Evolutionary conservation across 2,329 filamentous ascomycete genomes (phyloP).

Genomic region (Exserohilum rostratum): DNA sequence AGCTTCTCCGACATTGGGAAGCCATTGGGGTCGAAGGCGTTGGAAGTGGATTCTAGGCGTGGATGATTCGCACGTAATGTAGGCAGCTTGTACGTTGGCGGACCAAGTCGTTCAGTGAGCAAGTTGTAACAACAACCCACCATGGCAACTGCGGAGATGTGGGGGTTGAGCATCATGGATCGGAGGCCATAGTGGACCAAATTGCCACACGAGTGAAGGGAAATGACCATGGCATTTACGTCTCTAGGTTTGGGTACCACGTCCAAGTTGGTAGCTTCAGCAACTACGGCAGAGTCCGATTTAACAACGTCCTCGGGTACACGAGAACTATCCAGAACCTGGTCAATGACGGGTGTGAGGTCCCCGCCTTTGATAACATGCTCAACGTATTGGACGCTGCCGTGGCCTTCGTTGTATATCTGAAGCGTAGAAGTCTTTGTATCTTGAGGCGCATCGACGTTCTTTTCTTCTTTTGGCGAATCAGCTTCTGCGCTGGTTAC

Average conservation of each 20-base stretch:
- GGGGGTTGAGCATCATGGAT: constrained; percentile 81
- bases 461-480: neutral
- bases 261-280: constrained; percentile 34
- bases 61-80: constrained; percentile 75
- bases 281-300: constrained; percentile 23
- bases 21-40: constrained; percentile 82
- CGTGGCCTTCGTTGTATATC: constrained; percentile 64
- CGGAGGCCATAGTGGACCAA: constrained; percentile 93
- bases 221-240: constrained; percentile 78
- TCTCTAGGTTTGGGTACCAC: constrained; percentile 38
- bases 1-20: constrained; percentile 88
- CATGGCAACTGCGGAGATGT: constrained; percentile 88
- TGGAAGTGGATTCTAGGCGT: constrained; percentile 70
- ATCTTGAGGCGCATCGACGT: neutral
- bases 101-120: constrained; percentile 85
- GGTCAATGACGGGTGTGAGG: constrained; percentile 68
- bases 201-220: constrained; percentile 96
- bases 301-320: constrained; percentile 35
- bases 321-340: constrained; percentile 59
- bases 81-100: constrained; percentile 84
- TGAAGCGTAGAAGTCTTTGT: constrained; percentile 44
- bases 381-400: constrained; percentile 77
- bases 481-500: neutral
- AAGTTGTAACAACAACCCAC: constrained; percentile 99
- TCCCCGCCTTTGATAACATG: constrained; percentile 76